These are phyloP conservation scores for Pinguiococcus pyrenoidosus DNA, from an alignment of 108 stramenopile genomes.

Conservation along the genomic window DNA sequence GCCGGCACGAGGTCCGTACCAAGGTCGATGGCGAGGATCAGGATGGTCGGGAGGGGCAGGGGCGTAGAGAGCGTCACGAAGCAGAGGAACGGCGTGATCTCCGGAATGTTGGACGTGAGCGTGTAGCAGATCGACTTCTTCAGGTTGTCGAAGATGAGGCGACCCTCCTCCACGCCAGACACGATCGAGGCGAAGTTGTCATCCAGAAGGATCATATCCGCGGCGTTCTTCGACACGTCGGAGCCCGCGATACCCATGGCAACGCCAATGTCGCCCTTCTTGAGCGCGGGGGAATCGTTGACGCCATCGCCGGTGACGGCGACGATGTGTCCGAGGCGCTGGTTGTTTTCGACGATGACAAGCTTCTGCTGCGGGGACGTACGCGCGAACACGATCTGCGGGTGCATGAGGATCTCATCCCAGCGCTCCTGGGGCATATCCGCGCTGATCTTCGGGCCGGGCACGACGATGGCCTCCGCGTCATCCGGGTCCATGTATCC, in stretches of 20 bases:
- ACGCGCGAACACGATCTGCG: slow-evolving; percentile 56
- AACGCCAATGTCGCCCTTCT: slow-evolving; percentile 94
- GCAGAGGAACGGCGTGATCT: slow-evolving; percentile 34
- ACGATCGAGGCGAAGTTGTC: slow-evolving; percentile 96
- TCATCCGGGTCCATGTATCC: slow-evolving; percentile 31
- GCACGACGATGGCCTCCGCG: slow-evolving; percentile 44
- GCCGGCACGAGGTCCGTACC: slow-evolving; percentile 50
- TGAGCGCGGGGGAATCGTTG: slow-evolving; percentile 94
- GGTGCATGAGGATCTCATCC: slow-evolving; percentile 31
- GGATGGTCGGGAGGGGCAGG: slow-evolving; percentile 41
- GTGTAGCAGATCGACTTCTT: slow-evolving; percentile 55
- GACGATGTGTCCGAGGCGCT: slow-evolving; percentile 63
- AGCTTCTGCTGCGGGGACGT: slow-evolving; percentile 51
- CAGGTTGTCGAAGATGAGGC: slow-evolving; percentile 58
- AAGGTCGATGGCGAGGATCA: slow-evolving; percentile 52
- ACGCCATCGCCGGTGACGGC: slow-evolving; percentile 99
- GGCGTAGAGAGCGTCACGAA: slow-evolving; percentile 45
- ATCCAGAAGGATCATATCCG: slow-evolving; percentile 90
- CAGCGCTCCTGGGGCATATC: slow-evolving; percentile 40
- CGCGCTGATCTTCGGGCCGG: slow-evolving; percentile 27
- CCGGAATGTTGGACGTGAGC: slow-evolving; percentile 45
- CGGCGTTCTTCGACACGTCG: slow-evolving; percentile 87
- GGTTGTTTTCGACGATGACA: slow-evolving; percentile 76
- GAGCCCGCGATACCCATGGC: slow-evolving; percentile 98
- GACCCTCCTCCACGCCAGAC: slow-evolving; percentile 52